Evolutionary conservation across 306 rosid species (phyloP).

Genomic region (Castanospermum australe): DNA sequence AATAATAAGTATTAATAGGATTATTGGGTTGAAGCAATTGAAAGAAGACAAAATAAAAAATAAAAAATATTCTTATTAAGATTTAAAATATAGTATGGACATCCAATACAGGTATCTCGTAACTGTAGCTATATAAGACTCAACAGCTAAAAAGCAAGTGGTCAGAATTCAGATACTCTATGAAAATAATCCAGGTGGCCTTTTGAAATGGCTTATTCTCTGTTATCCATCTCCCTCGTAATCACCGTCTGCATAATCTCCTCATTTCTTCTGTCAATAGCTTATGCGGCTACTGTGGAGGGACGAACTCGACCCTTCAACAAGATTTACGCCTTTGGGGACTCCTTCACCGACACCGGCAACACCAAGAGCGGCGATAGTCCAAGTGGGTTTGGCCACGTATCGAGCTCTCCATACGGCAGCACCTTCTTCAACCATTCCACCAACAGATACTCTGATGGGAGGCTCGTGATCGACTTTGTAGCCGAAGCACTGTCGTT

Average conservation of each 20-base stretch:
- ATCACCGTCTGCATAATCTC: conserved; percentile 35
- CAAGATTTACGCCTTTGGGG: conserved; percentile 83
- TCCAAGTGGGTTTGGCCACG: conserved; percentile 86
- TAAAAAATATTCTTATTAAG: background rate
- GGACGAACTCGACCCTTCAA: conserved; percentile 51
- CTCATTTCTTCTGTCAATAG: background rate
- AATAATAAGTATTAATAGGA: background rate
- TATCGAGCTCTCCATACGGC: conserved; percentile 74
- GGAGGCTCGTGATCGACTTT: conserved; percentile 87
- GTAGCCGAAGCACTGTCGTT: conserved; percentile 67
- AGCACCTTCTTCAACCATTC: conserved; percentile 78
- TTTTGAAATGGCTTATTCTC: conserved; percentile 37
- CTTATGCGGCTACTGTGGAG: conserved; percentile 17
- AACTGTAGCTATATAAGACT: conserved; percentile 30
- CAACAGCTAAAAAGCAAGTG: background rate
- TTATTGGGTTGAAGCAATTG: too few relatives aligned
- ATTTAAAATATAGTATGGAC: background rate
- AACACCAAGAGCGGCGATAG: conserved; percentile 68
- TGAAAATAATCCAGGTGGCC: background rate
- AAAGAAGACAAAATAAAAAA: too few relatives aligned
- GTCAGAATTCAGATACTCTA: background rate
- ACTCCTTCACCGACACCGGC: conserved; percentile 96
- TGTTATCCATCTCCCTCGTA: background rate
- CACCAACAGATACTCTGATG: conserved; percentile 87
- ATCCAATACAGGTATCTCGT: background rate